Conservation (phyloP, 2,329 filamentous ascomycete genomes). For the Lasiodiplodia hormozganensis region DNA sequence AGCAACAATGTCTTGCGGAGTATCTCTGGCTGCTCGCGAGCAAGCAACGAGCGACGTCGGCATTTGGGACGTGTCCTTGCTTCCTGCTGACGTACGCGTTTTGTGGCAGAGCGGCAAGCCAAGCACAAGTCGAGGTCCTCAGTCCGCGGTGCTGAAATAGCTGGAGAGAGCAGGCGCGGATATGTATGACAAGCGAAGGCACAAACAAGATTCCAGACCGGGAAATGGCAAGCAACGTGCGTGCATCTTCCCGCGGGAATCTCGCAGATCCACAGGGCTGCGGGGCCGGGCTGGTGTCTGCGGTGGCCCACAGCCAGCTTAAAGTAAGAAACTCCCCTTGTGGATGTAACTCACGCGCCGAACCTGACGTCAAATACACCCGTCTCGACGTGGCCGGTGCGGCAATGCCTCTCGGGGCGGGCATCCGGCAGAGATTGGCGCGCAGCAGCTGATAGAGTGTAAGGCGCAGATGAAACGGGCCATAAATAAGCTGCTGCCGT, state of each 20-base stretch:
- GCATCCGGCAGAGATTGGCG: conserved; percentile 6
- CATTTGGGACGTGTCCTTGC: conserved; percentile 21
- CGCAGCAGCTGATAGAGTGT: conserved; percentile 16
- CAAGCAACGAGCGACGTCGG: conserved; percentile 7
- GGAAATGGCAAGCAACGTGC: conserved; percentile 28
- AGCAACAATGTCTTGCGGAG: conserved; percentile 28
- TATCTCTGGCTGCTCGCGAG: conserved; percentile 12
- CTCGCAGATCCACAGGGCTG: conserved; percentile 31
- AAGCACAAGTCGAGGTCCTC: background rate
- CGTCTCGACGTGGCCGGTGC: conserved; percentile 30
- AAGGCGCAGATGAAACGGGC: conserved; percentile 22
- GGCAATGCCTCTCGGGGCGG: conserved; percentile 13
- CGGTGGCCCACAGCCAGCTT: conserved; percentile 9
- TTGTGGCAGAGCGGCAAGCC: background rate
- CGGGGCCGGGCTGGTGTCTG: conserved; percentile 23
- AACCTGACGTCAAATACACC: conserved; percentile 41
- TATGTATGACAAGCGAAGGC: conserved; percentile 27
- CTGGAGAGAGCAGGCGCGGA: conserved; percentile 12
- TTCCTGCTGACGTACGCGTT: conserved; percentile 12
- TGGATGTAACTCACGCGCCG: conserved; percentile 43
- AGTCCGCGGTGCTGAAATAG: background rate
- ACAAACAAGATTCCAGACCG: conserved; percentile 25
- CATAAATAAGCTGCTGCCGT: conserved; percentile 20
- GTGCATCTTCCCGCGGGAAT: conserved; percentile 29
- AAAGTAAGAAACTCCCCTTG: conserved; percentile 35